Evolutionary conservation across 2,329 filamentous ascomycete genomes (phyloP).

Genomic region (Curvularia lunata): DNA sequence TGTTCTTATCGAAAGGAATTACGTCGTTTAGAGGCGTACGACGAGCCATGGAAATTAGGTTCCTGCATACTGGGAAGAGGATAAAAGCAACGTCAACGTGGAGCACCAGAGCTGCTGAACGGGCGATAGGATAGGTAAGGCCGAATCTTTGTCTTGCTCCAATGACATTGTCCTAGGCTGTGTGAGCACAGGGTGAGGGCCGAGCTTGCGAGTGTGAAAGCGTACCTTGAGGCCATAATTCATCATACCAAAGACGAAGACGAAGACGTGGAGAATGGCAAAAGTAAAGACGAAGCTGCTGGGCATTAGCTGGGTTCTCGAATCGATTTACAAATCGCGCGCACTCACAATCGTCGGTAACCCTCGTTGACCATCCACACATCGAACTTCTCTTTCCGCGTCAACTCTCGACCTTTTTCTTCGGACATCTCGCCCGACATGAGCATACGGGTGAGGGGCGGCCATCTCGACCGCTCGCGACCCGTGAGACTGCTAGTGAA

Average conservation of each 20-base stretch:
- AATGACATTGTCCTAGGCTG: slow-evolving; percentile 65
- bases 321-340: too few species aligned
- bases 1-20: slow-evolving; percentile 88
- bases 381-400: slow-evolving; percentile 74
- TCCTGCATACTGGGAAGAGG: slow-evolving; percentile 82
- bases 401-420: slow-evolving; percentile 72
- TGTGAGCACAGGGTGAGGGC: slow-evolving; percentile 14
- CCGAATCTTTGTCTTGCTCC: slow-evolving; percentile 72
- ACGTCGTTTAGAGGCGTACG: slow-evolving; percentile 85
- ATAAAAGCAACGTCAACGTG: slow-evolving; percentile 83
- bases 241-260: slow-evolving; percentile 81
- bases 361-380: slow-evolving; percentile 91
- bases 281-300: slow-evolving; percentile 77
- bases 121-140: slow-evolving; percentile 76
- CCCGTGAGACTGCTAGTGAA: slow-evolving; percentile 47
- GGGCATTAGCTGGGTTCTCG: slow-evolving; percentile 33
- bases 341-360: slow-evolving; percentile 75
- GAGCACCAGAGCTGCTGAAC: slow-evolving; percentile 75
- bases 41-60: slow-evolving; percentile 78
- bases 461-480: slow-evolving; percentile 77
- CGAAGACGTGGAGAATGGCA: slow-evolving; percentile 72
- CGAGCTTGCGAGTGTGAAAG: not conserved
- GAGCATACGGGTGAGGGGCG: slow-evolving; percentile 80
- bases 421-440: slow-evolving; percentile 82
- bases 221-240: slow-evolving; percentile 74